Evolutionary conservation across 2,329 filamentous ascomycete genomes (phyloP).

Genomic region (Exophiala mesophila): DNA sequence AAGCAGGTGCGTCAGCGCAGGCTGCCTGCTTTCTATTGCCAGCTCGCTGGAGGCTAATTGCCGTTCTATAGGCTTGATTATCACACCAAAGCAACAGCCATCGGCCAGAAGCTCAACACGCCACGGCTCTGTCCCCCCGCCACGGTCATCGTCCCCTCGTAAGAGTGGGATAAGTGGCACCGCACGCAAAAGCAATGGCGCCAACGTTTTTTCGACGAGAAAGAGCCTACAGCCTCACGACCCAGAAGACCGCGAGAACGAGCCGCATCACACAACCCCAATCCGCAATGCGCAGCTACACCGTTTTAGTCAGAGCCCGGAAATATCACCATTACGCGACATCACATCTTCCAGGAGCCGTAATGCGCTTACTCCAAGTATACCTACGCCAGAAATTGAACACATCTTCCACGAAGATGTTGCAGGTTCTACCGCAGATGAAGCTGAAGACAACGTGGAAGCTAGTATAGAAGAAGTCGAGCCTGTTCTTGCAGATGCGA

Average conservation of each 20-base stretch:
- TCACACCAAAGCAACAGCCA: conserved; percentile 40
- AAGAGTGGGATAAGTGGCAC: conserved; percentile 41
- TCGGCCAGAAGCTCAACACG: conserved; percentile 33
- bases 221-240: conserved; percentile 19
- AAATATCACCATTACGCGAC: conserved; percentile 16
- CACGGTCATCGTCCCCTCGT: conserved; percentile 42
- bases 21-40: too few relatives aligned
- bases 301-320: conserved; percentile 10
- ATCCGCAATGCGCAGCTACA: conserved; percentile 28
- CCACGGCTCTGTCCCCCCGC: conserved; percentile 35
- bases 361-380: conserved; percentile 10
- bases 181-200: conserved; percentile 26
- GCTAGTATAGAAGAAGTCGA: conserved; percentile 3
- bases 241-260: conserved; percentile 20
- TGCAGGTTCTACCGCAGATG: conserved; percentile 7
- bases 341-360: conserved; percentile 13
- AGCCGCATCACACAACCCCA: conserved; percentile 31
- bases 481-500: background rate
- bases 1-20: conserved; percentile 45
- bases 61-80: background rate
- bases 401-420: conserved; percentile 3
- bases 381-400: conserved; percentile 8
- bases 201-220: conserved; percentile 19
- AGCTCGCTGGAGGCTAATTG: background rate
- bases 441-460: conserved; percentile 5